Percentiles rank a stretch among this genome's conserved stretches.
phyloP scores from a whole-genome alignment of 163 green algal species.

The Scenedesmus sp. region DNA sequence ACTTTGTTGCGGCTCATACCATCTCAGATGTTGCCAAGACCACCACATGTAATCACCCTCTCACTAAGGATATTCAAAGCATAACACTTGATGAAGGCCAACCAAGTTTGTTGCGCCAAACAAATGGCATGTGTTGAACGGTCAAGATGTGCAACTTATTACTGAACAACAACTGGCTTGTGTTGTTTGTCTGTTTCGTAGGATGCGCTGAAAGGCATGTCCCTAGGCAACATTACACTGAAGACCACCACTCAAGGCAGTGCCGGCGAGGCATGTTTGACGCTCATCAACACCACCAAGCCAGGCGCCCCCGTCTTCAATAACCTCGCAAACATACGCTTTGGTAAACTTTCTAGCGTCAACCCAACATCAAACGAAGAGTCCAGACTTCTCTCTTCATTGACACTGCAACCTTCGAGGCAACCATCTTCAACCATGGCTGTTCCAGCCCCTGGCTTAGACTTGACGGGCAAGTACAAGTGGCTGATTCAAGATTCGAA shows the following conservation, averaged over 20 bases:
- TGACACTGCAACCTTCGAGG: too few species aligned
- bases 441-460: background rate
- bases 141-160: too few species aligned
- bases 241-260: background rate
- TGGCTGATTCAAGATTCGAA: background rate
- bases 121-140: too few species aligned
- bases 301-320: conserved; percentile 29
- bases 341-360: background rate
- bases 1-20: too few species aligned
- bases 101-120: too few species aligned
- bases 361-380: background rate
- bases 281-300: background rate
- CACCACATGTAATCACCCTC: too few species aligned
- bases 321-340: conserved; percentile 28
- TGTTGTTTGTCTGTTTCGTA: background rate
- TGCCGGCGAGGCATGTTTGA: background rate
- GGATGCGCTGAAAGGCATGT: background rate
- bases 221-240: background rate
- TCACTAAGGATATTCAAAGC: too few species aligned
- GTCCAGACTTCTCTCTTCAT: background rate
- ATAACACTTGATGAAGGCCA: too few species aligned
- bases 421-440: background rate
- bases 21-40: too few species aligned
- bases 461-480: background rate
- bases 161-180: background rate